phyloP scores from a whole-genome alignment of 2,329 filamentous ascomycete genomes.

The Emmonsiellopsis sp. region DNA sequence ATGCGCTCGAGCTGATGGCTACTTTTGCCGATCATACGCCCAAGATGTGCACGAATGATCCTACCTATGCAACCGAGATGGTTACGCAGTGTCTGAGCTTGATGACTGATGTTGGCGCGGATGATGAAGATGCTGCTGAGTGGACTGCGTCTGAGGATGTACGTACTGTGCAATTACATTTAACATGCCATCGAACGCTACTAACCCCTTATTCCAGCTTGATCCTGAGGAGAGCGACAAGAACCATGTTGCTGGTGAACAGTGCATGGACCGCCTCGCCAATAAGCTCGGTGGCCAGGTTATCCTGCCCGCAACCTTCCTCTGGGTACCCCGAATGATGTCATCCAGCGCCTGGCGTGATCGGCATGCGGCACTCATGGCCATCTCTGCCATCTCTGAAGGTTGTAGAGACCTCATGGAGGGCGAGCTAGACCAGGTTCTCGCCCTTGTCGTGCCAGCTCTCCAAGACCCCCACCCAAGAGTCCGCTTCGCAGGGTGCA shows the following conservation, averaged over 20 bases:
- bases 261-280: conserved; percentile 94
- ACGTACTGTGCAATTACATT: conserved; percentile 26
- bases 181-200: not conserved
- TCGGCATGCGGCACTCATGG: conserved; percentile 93
- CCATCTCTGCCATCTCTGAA: conserved; percentile 96
- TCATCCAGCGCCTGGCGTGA: conserved; percentile 90
- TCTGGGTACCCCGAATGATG: conserved; percentile 97
- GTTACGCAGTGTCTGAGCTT: conserved; percentile 95
- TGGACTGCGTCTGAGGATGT: conserved; percentile 91
- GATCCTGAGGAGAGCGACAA: conserved; percentile 93
- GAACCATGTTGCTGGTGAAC: conserved; percentile 95
- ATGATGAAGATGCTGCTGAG: conserved; percentile 88
- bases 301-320: conserved; percentile 88
- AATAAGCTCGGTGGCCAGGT: conserved; percentile 94
- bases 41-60: conserved; percentile 88
- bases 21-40: conserved; percentile 95
- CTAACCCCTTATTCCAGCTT: conserved; percentile 44
- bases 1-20: conserved; percentile 92
- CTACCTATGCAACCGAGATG: conserved; percentile 90
- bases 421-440: conserved; percentile 83
- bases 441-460: conserved; percentile 88
- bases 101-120: conserved; percentile 92
- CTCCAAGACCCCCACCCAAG: conserved; percentile 83
- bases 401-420: conserved; percentile 95
- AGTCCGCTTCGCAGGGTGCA: conserved; percentile 95